Evolutionary conservation across 2,329 filamentous ascomycete species (phyloP).

Genomic region (Dothidotthia symphoricarpi): DNA sequence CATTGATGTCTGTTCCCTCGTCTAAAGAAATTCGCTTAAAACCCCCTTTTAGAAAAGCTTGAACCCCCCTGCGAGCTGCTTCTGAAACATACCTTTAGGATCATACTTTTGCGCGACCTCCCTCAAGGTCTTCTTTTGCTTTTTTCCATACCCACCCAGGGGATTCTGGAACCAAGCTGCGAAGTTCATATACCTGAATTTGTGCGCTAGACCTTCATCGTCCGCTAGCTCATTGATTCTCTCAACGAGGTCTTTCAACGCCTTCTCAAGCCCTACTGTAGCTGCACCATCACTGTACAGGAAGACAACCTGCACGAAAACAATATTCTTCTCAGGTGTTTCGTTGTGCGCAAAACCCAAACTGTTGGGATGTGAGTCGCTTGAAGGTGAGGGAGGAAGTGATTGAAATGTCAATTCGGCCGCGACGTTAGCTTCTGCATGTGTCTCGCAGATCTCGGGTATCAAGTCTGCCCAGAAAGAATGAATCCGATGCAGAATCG

Average conservation of each 20-base stretch:
- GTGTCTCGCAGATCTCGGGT: constrained; percentile 12
- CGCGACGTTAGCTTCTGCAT: constrained; percentile 2
- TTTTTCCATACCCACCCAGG: constrained; percentile 16
- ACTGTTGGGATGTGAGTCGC: constrained; percentile 5
- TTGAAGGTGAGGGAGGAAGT: constrained; percentile 10
- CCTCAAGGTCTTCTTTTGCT: constrained; percentile 8
- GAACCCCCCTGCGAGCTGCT: constrained; percentile 2
- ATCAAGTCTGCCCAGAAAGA: constrained; percentile 19
- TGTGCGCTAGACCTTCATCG: constrained; percentile 14
- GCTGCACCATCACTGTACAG: constrained; percentile 17
- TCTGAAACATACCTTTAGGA: constrained; percentile 25
- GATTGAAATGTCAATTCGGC: constrained; percentile 10
- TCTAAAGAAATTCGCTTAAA: no score
- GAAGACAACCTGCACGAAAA: constrained; percentile 26
- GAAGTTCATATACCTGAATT: constrained; percentile 36
- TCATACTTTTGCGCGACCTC: constrained; percentile 23
- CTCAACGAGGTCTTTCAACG: constrained; percentile 19
- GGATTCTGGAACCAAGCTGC: constrained; percentile 38
- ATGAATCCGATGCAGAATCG: constrained; percentile 20
- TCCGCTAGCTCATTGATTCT: constrained; percentile 17
- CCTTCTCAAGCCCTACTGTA: constrained; percentile 14
- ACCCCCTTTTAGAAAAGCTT: no score
- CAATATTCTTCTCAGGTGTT: constrained; percentile 13
- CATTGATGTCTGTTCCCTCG: no score
- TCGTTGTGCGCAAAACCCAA: constrained; percentile 3